Evolutionary conservation across 148 eudicot species (phyloP).

Genomic region (Chenopodium berlandieri): DNA sequence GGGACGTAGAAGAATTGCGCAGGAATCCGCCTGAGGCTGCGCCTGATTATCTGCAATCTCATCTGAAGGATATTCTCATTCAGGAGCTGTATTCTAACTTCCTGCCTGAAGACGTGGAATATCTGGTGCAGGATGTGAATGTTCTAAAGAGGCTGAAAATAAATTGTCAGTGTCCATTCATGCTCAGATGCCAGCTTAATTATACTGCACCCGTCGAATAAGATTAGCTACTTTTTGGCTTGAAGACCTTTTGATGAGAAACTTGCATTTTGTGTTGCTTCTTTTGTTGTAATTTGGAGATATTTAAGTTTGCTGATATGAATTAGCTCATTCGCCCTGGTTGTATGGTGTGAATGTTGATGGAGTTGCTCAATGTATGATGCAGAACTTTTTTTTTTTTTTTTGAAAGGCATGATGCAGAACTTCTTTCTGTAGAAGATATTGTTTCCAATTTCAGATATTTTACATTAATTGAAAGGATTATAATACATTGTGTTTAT

Average conservation of each 20-base stretch:
- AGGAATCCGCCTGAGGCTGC: conserved; percentile 12
- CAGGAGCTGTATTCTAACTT: conserved; percentile 24
- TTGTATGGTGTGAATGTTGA: conserved; percentile 6
- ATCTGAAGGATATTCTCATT: conserved; percentile 17
- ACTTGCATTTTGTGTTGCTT: neutral
- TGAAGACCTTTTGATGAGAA: neutral
- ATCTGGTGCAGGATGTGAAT: conserved; percentile 21
- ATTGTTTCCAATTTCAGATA: neutral
- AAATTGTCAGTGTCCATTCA: conserved; percentile 22
- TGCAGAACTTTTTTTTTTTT: no score
- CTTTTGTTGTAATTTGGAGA: neutral
- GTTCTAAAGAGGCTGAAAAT: conserved; percentile 26
- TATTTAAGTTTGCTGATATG: neutral
- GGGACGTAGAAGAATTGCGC: conserved; percentile 16
- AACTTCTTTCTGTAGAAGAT: neutral
- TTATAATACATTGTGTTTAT: neutral
- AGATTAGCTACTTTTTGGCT: neutral
- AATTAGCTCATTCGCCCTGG: neutral
- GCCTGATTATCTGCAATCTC: conserved; percentile 15
- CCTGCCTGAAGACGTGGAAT: conserved; percentile 17
- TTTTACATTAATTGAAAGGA: neutral
- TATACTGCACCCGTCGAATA: neutral
- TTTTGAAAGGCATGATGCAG: neutral
- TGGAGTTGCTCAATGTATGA: neutral
- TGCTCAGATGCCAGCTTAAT: conserved; percentile 26